A percentile compares a stretch with the other conserved stretches of the same genome.
phyloP scores from a whole-genome alignment of 352 stramenopile genomes.

The Paralagenidium karlingii region DNA sequence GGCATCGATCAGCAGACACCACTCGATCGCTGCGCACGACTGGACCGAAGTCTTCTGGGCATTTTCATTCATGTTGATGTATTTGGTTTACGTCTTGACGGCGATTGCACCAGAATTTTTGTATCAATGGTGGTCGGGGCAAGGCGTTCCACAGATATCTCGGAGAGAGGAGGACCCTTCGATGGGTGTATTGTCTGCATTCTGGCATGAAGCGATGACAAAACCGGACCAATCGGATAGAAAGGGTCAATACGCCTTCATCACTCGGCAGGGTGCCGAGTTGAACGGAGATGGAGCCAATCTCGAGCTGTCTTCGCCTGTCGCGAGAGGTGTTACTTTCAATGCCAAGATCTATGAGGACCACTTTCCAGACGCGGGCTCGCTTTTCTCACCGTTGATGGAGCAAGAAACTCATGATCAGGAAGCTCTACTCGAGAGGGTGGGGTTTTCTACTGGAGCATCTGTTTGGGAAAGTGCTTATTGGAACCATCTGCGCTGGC shows the following conservation, averaged over 20 bases:
- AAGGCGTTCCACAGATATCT: neutral
- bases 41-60: slow-evolving; percentile 11
- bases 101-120: slow-evolving; percentile 46
- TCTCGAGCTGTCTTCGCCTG: too few species aligned
- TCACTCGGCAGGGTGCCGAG: slow-evolving; percentile 17
- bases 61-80: slow-evolving; percentile 32
- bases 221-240: slow-evolving; percentile 3
- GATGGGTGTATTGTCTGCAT: slow-evolving; percentile 42
- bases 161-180: neutral
- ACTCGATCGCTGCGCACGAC: slow-evolving; percentile 9
- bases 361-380: slow-evolving; percentile 37
- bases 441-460: slow-evolving; percentile 23
- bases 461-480: slow-evolving; percentile 30
- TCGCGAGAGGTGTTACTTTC: too few species aligned
- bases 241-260: slow-evolving; percentile 22
- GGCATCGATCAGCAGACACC: too few species aligned
- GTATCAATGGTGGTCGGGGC: neutral
- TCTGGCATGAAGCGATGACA: slow-evolving; percentile 60
- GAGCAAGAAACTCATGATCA: slow-evolving; percentile 1
- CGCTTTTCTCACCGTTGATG: slow-evolving; percentile 48
- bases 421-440: neutral
- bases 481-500: slow-evolving; percentile 63
- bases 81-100: slow-evolving; percentile 41
- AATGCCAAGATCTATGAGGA: slow-evolving; percentile 37
- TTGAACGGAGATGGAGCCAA: neutral